A percentile compares a stretch with the other conserved stretches of the same genome.
Evolutionary conservation across 257 asterid species (phyloP).

Genomic region (Primulina huaijiensis): DNA sequence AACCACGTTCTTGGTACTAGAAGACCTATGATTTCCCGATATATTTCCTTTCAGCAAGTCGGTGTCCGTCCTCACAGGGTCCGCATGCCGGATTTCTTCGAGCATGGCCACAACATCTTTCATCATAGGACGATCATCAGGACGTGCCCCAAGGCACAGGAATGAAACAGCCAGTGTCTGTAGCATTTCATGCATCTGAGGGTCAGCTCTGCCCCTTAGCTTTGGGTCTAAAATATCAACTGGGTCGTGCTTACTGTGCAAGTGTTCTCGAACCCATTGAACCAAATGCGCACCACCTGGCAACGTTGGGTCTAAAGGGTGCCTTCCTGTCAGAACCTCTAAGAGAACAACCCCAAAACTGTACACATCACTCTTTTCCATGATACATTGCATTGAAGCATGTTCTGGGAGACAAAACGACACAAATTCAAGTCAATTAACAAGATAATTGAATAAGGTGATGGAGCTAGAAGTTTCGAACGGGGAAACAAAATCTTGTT

Average conservation of each 20-base stretch:
- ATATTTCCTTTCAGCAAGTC: conserved; percentile 52
- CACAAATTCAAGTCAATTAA: conserved; percentile 2
- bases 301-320: conserved; percentile 86
- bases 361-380: conserved; percentile 85
- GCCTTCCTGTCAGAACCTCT: conserved; percentile 94
- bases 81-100: conserved; percentile 63
- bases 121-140: conserved; percentile 83
- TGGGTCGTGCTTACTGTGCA: conserved; percentile 57
- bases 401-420: conserved; percentile 50
- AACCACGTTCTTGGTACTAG: conserved; percentile 42
- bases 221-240: conserved; percentile 76
- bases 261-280: conserved; percentile 77
- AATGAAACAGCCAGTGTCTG: conserved; percentile 88
- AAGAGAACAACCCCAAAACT: conserved; percentile 80
- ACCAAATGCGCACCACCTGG: conserved; percentile 85
- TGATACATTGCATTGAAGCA: conserved; percentile 70
- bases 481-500: too few species aligned
- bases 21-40: conserved; percentile 39
- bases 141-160: conserved; percentile 64
- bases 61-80: conserved; percentile 43
- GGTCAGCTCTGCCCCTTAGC: conserved; percentile 88
- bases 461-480: too few species aligned
- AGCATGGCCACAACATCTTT: conserved; percentile 96
- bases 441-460: neutral
- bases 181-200: conserved; percentile 93